Evolutionary conservation across 805 yeast genomes (phyloP).

Genomic region (Ogataea nonfermentans): DNA sequence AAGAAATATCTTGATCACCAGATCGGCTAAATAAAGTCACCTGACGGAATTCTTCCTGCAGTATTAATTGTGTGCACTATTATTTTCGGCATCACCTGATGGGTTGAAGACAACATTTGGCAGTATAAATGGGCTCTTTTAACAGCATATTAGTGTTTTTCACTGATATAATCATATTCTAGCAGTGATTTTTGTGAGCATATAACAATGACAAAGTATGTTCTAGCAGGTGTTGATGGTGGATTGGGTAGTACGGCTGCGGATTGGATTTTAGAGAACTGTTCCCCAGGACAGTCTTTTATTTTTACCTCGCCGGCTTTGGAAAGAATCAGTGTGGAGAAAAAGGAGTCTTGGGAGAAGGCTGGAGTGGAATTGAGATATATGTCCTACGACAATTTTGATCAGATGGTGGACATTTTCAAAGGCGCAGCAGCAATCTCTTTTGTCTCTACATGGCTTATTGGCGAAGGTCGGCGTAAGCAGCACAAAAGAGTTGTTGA

Average conservation of each 20-base stretch:
- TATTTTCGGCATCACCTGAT: too few relatives aligned
- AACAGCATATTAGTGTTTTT: too few relatives aligned
- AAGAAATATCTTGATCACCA: too few relatives aligned
- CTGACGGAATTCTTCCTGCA: too few relatives aligned
- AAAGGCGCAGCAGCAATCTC: slow-evolving; percentile 10
- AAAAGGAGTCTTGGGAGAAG: neutral
- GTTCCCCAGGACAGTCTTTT: slow-evolving; percentile 2
- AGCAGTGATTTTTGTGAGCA: neutral
- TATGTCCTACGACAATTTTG: slow-evolving; percentile 8
- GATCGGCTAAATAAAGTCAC: too few relatives aligned
- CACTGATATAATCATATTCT: neutral
- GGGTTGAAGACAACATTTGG: too few relatives aligned
- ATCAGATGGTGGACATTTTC: slow-evolving; percentile 7
- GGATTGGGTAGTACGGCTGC: slow-evolving; percentile 4
- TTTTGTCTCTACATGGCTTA: slow-evolving; percentile 11
- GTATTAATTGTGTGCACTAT: too few relatives aligned
- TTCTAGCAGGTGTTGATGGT: slow-evolving; percentile 8
- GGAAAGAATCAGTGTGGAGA: neutral
- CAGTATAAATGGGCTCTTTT: too few relatives aligned
- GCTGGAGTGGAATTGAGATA: slow-evolving; percentile 6
- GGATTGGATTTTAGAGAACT: slow-evolving; percentile 2
- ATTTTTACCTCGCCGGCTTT: slow-evolving; percentile 3
- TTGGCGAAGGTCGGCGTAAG: slow-evolving; percentile 8
- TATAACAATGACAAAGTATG: slow-evolving; percentile 3
- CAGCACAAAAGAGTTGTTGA: slow-evolving; percentile 11